Conservation (phyloP, 805 yeast species). For the Kuraishia piskuri region DNA sequence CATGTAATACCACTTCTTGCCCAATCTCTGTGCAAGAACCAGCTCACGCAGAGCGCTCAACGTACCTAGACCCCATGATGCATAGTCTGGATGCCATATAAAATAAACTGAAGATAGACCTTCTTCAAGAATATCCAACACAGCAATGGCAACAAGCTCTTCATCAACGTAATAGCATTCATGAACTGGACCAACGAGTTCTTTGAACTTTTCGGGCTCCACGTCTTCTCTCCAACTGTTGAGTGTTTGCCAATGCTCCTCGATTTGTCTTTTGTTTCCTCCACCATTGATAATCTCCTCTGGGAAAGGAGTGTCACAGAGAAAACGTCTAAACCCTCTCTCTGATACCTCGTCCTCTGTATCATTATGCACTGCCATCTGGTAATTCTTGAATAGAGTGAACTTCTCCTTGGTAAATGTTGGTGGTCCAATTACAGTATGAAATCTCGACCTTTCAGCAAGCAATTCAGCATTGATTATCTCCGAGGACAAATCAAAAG, state of each 20-base stretch:
- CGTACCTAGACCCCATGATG: conserved; percentile 65
- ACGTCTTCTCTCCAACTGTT: conserved; percentile 29
- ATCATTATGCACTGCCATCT: conserved; percentile 62
- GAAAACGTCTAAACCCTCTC: conserved; percentile 49
- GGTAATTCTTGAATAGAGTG: conserved; percentile 58
- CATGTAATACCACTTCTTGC: conserved; percentile 54
- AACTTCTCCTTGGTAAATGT: conserved; percentile 49
- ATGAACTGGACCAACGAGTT: conserved; percentile 56
- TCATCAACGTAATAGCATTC: conserved; percentile 66
- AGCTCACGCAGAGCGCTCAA: conserved; percentile 69
- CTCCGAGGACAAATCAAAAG: conserved; percentile 9
- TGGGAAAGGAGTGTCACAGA: conserved; percentile 61
- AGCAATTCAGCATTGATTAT: conserved; percentile 4
- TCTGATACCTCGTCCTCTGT: conserved; percentile 32
- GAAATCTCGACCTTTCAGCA: conserved; percentile 9
- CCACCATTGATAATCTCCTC: conserved; percentile 13
- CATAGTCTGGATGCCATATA: conserved; percentile 79
- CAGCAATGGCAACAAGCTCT: conserved; percentile 64
- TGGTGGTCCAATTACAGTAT: conserved; percentile 46
- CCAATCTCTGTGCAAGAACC: conserved; percentile 37
- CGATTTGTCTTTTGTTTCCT: conserved; percentile 14
- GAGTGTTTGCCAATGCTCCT: conserved; percentile 30
- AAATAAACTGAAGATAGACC: conserved; percentile 81
- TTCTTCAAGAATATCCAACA: conserved; percentile 67
- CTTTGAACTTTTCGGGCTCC: conserved; percentile 4